phyloP scores from a whole-genome alignment of 345 rosid species.

The Pistacia vera region DNA sequence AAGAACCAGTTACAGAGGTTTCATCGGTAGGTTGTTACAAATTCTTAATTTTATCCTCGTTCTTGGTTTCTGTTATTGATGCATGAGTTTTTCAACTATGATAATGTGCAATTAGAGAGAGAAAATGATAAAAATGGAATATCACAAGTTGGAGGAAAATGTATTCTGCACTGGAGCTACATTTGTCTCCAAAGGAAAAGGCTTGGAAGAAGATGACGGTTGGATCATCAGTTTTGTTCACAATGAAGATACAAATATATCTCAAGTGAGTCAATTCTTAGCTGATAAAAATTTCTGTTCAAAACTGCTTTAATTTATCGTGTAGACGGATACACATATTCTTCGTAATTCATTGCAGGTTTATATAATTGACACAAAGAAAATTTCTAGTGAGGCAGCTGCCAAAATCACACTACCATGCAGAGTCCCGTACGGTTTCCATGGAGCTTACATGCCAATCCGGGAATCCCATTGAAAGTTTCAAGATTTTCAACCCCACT shows the following conservation, averaged over 20 bases:
- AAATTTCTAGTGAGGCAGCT: constrained; percentile 28
- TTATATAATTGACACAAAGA: constrained; percentile 39
- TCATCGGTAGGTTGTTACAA: constrained; percentile 12
- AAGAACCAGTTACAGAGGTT: constrained; percentile 14
- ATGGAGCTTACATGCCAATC: constrained; percentile 36
- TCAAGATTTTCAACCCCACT: too few species aligned
- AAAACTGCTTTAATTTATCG: too few species aligned
- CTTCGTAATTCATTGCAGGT: constrained; percentile 26
- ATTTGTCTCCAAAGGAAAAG: constrained; percentile 36
- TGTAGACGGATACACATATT: too few species aligned
- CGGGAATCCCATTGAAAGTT: too few species aligned
- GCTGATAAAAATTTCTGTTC: too few species aligned
- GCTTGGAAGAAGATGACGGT: constrained; percentile 48
- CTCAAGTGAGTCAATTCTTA: constrained; percentile 34
- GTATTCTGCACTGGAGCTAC: constrained; percentile 42
- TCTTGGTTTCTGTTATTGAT: too few species aligned
- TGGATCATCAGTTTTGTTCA: constrained; percentile 57
- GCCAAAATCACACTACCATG: constrained; percentile 40
- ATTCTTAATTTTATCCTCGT: too few species aligned
- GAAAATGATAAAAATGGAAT: constrained; percentile 36
- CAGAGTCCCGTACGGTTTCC: constrained; percentile 55
- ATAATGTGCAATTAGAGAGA: background rate
- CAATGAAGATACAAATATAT: constrained; percentile 41
- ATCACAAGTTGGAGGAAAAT: constrained; percentile 26
- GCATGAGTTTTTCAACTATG: too few species aligned